Conservation (phyloP, 2,329 filamentous ascomycete genomes). For the Pezicula neosporulosa region DNA sequence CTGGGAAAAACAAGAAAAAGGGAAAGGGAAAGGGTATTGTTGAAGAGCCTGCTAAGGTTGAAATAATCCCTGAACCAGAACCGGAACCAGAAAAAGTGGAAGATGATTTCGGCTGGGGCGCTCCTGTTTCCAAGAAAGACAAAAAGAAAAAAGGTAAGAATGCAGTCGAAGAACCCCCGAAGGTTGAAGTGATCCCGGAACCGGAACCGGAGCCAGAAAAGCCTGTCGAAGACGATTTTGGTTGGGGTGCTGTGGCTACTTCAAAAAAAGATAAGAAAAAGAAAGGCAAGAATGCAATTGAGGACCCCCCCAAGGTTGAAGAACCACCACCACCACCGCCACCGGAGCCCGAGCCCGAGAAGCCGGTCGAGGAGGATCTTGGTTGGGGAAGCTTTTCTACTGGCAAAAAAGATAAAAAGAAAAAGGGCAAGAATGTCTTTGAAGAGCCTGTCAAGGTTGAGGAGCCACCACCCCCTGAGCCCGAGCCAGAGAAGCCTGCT, state of each 20-base stretch:
- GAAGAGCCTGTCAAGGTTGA: constrained; percentile 23
- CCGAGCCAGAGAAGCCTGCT: constrained; percentile 27
- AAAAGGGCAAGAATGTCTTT: constrained; percentile 36
- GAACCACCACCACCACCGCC: no score
- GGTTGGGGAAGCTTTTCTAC: constrained; percentile 22
- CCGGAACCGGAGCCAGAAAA: constrained; percentile 28
- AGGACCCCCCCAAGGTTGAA: not conserved
- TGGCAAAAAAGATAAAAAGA: constrained; percentile 35
- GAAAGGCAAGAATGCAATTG: constrained; percentile 9
- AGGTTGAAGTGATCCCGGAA: constrained; percentile 30
- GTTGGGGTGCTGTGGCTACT: constrained; percentile 34
- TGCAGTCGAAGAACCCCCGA: constrained; percentile 17
- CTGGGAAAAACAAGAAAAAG: constrained; percentile 37
- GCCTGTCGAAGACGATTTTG: constrained; percentile 27
- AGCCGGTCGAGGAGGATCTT: constrained; percentile 5
- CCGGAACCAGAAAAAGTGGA: constrained; percentile 26
- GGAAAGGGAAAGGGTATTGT: constrained; percentile 31
- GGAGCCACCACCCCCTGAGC: constrained; percentile 28
- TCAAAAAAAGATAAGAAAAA: constrained; percentile 34
- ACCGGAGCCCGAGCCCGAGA: constrained; percentile 33
- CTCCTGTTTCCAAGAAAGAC: constrained; percentile 45
- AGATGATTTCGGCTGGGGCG: constrained; percentile 43
- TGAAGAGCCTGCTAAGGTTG: constrained; percentile 16
- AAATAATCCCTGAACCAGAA: constrained; percentile 22
- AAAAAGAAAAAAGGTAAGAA: constrained; percentile 37